Conservation (phyloP, 148 eudicot genomes). For the Camellia lanceoleosa region DNA sequence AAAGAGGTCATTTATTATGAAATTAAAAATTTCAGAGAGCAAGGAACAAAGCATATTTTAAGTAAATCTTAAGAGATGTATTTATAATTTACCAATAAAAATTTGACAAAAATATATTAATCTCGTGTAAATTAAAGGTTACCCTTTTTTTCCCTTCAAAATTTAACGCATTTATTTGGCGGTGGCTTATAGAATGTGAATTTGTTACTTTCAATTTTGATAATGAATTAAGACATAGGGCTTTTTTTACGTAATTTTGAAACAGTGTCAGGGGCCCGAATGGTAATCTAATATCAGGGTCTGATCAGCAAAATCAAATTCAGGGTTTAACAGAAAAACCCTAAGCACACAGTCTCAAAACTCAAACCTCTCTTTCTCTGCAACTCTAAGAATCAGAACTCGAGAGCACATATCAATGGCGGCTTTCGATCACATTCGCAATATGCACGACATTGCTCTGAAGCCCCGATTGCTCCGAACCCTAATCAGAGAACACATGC, state of each 20-base stretch:
- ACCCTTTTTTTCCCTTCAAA: no score
- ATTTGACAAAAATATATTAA: no score
- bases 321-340: neutral
- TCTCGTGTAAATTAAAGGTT: no score
- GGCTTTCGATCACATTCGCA: slow-evolving; percentile 36
- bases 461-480: slow-evolving; percentile 62
- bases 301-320: neutral
- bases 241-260: neutral
- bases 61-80: no score
- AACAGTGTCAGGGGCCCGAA: neutral
- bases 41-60: no score
- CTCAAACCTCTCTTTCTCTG: neutral
- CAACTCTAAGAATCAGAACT: neutral
- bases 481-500: slow-evolving; percentile 52
- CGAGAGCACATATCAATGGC: slow-evolving; percentile 38
- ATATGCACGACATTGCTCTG: slow-evolving; percentile 55
- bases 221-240: no score
- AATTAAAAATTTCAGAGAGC: no score
- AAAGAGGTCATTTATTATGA: no score
- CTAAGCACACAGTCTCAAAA: neutral
- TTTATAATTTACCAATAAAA: no score
- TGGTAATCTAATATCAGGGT: neutral
- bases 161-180: no score
- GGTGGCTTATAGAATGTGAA: no score
- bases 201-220: no score